Evolutionary conservation across 257 asterid species (phyloP), one percentile per base, ranked within the genome.

Genomic region (Coffea canephora): DNA sequence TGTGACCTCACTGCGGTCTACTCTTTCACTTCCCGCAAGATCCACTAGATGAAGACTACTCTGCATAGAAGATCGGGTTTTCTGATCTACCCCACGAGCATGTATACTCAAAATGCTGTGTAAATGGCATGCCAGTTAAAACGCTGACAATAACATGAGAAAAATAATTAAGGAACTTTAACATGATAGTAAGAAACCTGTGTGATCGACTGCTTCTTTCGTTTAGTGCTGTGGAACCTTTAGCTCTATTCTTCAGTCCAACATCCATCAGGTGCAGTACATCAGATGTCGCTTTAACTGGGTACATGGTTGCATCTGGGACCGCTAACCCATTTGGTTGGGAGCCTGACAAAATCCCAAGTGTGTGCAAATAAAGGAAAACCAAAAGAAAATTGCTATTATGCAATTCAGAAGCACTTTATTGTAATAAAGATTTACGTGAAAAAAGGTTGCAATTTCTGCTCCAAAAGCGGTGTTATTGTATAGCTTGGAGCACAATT

Each of bases 1-100:
- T 0, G 97, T 91, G 61, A 94, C 99, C 86, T 96, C 99, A 9
- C 98, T 94, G 39, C 98, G 97, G 84, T 96, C 99, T 18, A 96
- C 91, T 84, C 98, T 88, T 80, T 96, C 99, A 85, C 99, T 96
- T 80, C 99, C 99, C 1, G 99, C 99, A 69, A 96, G 97, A 88
- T 96, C 99, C 81, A 96, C 98, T 76, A 96, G 87, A 88, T 96
- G 98, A 79, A 96, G 99, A 85, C 99, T 96, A 83, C 97, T 91
- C 10, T 90, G 87, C 69, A 88, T 78, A 36, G 94, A 54, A 5
- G 97, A 90, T 46, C 94, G 89, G 23, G 89, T 89, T 89, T 91
- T 92, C 64, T 87, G 69, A 83, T 96, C 98, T 25, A 66, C 69
- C 68, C 96, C 99, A 0, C 86, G 89, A 19, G 84, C 89, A 80